Evolutionary conservation across 2,329 filamentous ascomycete genomes (phyloP).

Genomic region (Zasmidium citrigriseum): DNA sequence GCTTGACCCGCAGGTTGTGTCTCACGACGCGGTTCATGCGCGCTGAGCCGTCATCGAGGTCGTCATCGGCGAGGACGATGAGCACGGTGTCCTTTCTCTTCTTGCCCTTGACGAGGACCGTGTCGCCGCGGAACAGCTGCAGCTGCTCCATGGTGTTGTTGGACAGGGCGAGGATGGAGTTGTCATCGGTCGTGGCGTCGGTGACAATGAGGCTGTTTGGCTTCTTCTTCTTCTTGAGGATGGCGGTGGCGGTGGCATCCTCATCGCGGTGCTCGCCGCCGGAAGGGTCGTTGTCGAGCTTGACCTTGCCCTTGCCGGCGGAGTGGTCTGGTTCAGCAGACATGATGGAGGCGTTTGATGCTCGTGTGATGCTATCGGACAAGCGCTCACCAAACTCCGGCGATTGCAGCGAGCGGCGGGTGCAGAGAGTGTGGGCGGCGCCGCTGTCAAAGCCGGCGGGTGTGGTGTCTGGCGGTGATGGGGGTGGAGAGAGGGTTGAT

Average conservation of each 20-base stretch:
- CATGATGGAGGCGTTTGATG: constrained; percentile 38
- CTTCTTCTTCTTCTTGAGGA: constrained; percentile 99
- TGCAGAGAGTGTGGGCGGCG: constrained; percentile 1
- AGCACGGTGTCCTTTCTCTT: constrained; percentile 99
- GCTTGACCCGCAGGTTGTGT: constrained; percentile 97
- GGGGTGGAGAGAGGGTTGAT: not conserved
- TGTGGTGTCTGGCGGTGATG: constrained; percentile 4
- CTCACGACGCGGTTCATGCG: constrained; percentile 98
- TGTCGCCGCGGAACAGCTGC: constrained; percentile 97
- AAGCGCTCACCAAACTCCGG: constrained; percentile 8
- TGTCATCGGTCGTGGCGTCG: constrained; percentile 98
- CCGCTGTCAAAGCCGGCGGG: constrained; percentile 1
- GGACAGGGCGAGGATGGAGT: constrained; percentile 97
- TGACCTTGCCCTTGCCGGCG: constrained; percentile 47
- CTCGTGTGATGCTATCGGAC: constrained; percentile 18
- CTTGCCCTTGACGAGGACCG: constrained; percentile 97
- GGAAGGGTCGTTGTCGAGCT: constrained; percentile 40
- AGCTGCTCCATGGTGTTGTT: constrained; percentile 99
- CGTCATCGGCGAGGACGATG: constrained; percentile 95
- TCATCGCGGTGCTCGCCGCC: constrained; percentile 57
- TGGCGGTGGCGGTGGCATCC: constrained; percentile 91
- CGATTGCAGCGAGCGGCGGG: constrained; percentile 1
- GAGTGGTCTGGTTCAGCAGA: constrained; percentile 53
- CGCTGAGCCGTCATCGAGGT: constrained; percentile 94
- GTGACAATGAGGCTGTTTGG: constrained; percentile 98